These are phyloP conservation scores for Fraxinus xanthoxyloides DNA, from an alignment of 305 asterid genomes.

Conservation along the genomic window DNA sequence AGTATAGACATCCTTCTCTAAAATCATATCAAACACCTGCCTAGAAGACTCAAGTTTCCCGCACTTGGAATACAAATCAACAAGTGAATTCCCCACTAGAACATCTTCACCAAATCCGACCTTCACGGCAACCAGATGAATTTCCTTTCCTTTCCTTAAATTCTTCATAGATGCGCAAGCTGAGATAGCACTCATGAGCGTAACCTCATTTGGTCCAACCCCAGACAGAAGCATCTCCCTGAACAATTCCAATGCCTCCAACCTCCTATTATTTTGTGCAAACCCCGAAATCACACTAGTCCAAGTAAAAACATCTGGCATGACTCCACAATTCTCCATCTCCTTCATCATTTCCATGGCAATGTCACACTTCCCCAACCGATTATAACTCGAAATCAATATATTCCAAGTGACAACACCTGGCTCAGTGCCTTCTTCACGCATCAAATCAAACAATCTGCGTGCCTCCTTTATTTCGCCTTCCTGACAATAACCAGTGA, in stretches of 20 bases:
- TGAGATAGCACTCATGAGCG: conserved; percentile 58
- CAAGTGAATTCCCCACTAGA: conserved; percentile 64
- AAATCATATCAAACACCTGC: conserved; percentile 49
- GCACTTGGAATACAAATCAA: conserved; percentile 81
- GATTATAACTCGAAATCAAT: conserved; percentile 57
- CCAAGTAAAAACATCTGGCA: conserved; percentile 82
- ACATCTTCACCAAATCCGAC: conserved; percentile 55
- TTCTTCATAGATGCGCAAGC: conserved; percentile 60
- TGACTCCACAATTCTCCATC: conserved; percentile 49
- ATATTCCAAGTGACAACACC: conserved; percentile 71
- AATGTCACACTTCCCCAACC: conserved; percentile 51
- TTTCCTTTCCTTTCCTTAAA: conserved; percentile 60
- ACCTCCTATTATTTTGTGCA: conserved; percentile 50
- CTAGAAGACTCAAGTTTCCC: conserved; percentile 58
- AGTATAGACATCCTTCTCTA: conserved; percentile 58
- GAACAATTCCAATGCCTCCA: conserved; percentile 53
- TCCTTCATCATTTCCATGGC: conserved; percentile 59
- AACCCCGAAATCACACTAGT: conserved; percentile 65
- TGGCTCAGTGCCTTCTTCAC: conserved; percentile 46
- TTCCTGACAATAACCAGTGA: conserved; percentile 59
- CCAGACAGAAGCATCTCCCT: conserved; percentile 53
- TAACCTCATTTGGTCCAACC: conserved; percentile 63
- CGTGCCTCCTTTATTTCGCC: conserved; percentile 53
- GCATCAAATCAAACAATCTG: conserved; percentile 52
- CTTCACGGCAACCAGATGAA: conserved; percentile 57